phyloP scores from a whole-genome alignment of 2,329 filamentous ascomycete species.

The Claviceps sp. region DNA sequence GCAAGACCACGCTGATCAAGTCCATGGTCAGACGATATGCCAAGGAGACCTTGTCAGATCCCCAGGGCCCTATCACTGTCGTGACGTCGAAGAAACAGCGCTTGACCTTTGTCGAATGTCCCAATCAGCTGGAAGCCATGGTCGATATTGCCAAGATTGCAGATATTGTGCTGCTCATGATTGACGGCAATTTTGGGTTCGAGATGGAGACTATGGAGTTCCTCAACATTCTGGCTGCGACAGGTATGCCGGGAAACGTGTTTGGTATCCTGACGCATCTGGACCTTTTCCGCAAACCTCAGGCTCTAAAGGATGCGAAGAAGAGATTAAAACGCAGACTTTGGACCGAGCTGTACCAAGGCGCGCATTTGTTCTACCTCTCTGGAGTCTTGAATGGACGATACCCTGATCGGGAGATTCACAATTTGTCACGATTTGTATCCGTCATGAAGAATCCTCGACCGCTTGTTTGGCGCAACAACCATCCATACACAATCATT shows the following conservation, averaged over 20 bases:
- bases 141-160: slow-evolving; percentile 95
- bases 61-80: slow-evolving; percentile 84
- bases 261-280: slow-evolving; percentile 95
- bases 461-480: slow-evolving; percentile 92
- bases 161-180: slow-evolving; percentile 94
- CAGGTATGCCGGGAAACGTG: slow-evolving; percentile 96
- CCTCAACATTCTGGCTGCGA: slow-evolving; percentile 80
- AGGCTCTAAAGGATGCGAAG: slow-evolving; percentile 83
- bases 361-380: slow-evolving; percentile 92
- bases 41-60: slow-evolving; percentile 84
- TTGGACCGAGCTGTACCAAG: slow-evolving; percentile 94
- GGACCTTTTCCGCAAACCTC: slow-evolving; percentile 88
- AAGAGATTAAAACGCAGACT: slow-evolving; percentile 91
- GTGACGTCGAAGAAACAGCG: slow-evolving; percentile 93
- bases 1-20: slow-evolving; percentile 92
- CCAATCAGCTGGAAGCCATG: slow-evolving; percentile 93
- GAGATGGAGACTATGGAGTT: slow-evolving; percentile 99
- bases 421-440: slow-evolving; percentile 88
- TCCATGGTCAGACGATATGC: slow-evolving; percentile 88
- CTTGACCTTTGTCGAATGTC: slow-evolving; percentile 90
- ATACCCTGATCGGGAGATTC: slow-evolving; percentile 90
- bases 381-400: slow-evolving; percentile 93
- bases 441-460: slow-evolving; percentile 99
- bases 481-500: slow-evolving; percentile 84
- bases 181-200: slow-evolving; percentile 96